Conservation (phyloP, 192 early-diverging fungal genomes). For the Mortierella alpina region DNA sequence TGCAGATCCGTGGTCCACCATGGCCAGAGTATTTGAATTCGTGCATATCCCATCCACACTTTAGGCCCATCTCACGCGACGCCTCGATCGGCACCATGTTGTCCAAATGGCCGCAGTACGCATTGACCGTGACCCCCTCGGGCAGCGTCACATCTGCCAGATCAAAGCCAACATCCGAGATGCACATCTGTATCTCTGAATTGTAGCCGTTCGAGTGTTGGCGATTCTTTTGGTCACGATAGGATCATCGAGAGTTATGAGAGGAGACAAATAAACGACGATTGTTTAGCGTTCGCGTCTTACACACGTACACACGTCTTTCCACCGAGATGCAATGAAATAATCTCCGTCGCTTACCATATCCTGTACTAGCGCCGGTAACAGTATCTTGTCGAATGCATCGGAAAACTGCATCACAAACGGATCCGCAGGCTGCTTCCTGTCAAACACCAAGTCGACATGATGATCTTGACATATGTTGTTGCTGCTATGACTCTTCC, state of each 20-base stretch:
- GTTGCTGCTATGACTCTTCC: slow-evolving; percentile 2
- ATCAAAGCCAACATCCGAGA: slow-evolving; percentile 43
- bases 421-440: slow-evolving; percentile 21
- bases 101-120: slow-evolving; percentile 39
- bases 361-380: slow-evolving; percentile 45
- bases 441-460: neutral
- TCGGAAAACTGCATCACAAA: slow-evolving; percentile 42
- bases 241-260: slow-evolving; percentile 1
- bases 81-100: slow-evolving; percentile 41
- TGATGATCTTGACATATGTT: neutral
- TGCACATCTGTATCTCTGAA: slow-evolving; percentile 49
- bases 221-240: slow-evolving; percentile 37
- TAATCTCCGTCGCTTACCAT: slow-evolving; percentile 21
- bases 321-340: slow-evolving; percentile 5
- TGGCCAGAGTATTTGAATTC: slow-evolving; percentile 47
- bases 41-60: slow-evolving; percentile 38
- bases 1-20: slow-evolving; percentile 43
- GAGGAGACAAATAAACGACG: neutral
- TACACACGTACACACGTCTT: neutral
- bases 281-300: no score
- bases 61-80: slow-evolving; percentile 26
- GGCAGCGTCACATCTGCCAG: slow-evolving; percentile 15
- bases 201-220: slow-evolving; percentile 52
- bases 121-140: slow-evolving; percentile 17
- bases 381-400: slow-evolving; percentile 36